A percentile compares a stretch with the other conserved stretches of the same genome.
Conservation (phyloP, 2,329 filamentous ascomycete genomes). For the Cephalotrichum gorgonifer region DNA sequence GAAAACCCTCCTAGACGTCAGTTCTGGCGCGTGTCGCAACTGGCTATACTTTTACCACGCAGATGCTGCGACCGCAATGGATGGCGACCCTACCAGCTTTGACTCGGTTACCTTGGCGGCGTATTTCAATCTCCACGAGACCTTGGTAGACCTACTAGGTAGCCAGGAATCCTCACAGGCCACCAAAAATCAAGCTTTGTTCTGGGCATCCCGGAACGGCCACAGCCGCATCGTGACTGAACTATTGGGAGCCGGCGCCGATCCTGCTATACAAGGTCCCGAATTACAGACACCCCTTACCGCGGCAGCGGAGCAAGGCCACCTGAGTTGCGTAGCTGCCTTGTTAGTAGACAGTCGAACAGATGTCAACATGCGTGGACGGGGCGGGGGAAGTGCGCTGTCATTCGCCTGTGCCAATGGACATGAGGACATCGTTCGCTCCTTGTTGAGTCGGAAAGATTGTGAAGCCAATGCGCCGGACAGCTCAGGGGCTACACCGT, state of each 20-base stretch:
- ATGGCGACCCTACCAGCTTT: slow-evolving; percentile 12
- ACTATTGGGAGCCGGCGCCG: slow-evolving; percentile 13
- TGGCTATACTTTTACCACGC: slow-evolving; percentile 22
- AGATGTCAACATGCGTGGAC: slow-evolving; percentile 12
- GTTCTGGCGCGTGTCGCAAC: slow-evolving; percentile 14
- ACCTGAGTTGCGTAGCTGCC: slow-evolving; percentile 13
- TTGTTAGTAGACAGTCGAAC: slow-evolving; percentile 16
- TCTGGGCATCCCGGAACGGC: slow-evolving; percentile 19
- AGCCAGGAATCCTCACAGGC: slow-evolving; percentile 6
- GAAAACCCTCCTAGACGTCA: slow-evolving; percentile 10
- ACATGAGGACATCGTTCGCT: slow-evolving; percentile 17
- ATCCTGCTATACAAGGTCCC: slow-evolving; percentile 10
- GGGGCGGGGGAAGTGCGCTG: slow-evolving; percentile 15
- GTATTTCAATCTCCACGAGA: slow-evolving; percentile 18
- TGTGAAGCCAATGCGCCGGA: slow-evolving; percentile 15
- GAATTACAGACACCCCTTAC: slow-evolving; percentile 17
- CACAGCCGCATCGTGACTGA: slow-evolving; percentile 11
- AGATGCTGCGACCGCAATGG: slow-evolving; percentile 11
- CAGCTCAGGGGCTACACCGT: slow-evolving; percentile 16
- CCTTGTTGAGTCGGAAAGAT: slow-evolving; percentile 11
- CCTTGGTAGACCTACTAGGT: slow-evolving; percentile 11
- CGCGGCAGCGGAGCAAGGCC: slow-evolving; percentile 17
- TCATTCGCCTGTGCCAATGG: slow-evolving; percentile 21
- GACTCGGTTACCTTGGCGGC: slow-evolving; percentile 16
- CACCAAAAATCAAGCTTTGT: slow-evolving; percentile 13